Percentiles rank a stretch among this genome's conserved stretches.
phyloP scores from a whole-genome alignment of 129 eudicot genomes.

The Rutidosis leptorrhynchoides region DNA sequence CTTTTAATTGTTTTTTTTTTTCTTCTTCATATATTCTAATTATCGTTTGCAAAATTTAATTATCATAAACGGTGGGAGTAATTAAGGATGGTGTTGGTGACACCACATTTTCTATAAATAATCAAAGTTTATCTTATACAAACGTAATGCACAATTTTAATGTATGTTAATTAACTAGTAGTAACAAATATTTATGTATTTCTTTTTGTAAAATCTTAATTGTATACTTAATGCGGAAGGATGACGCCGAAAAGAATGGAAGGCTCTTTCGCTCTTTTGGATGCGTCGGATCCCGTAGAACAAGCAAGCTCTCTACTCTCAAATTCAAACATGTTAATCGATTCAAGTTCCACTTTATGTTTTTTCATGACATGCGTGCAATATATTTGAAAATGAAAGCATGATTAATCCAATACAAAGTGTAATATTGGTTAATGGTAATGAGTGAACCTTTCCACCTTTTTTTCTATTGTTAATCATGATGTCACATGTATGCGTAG shows the following conservation, averaged over 20 bases:
- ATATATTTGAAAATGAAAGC: background rate
- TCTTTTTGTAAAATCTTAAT: background rate
- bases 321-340: no score
- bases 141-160: no score
- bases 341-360: background rate
- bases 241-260: no score
- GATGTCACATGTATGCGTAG: slow-evolving; percentile 37
- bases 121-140: no score
- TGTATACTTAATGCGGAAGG: no score
- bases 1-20: background rate
- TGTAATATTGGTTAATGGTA: slow-evolving; percentile 19
- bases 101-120: background rate
- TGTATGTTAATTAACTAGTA: no score
- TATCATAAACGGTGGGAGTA: background rate
- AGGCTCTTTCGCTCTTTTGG: no score
- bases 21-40: background rate
- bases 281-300: no score
- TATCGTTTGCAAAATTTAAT: no score
- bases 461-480: slow-evolving; percentile 29
- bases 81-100: background rate
- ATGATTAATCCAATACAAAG: slow-evolving; percentile 26
- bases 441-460: slow-evolving; percentile 35
- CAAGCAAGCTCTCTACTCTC: no score
- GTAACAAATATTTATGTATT: no score
- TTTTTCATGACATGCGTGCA: background rate